A percentile compares a stretch with the other conserved stretches of the same genome.
Conservation (phyloP, 495 filamentous ascomycete genomes). For the Umbilicaria muhlenbergii region DNA sequence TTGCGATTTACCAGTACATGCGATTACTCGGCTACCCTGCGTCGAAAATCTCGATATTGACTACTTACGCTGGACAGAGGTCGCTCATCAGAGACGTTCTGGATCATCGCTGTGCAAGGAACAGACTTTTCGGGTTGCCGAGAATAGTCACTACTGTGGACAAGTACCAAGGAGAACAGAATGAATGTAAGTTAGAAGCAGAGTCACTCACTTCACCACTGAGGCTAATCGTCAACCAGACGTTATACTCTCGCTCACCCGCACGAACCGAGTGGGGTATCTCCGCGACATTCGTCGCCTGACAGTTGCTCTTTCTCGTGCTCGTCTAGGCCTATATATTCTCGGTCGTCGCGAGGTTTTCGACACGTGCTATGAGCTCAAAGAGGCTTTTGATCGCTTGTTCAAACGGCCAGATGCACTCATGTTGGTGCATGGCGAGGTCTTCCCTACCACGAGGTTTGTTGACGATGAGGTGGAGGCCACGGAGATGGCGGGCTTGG, state of each 20-base stretch:
- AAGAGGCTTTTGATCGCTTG: constrained; percentile 64
- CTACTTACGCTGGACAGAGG: constrained; percentile 89
- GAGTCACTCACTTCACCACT: constrained; percentile 1
- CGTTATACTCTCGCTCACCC: constrained; percentile 79
- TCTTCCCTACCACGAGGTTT: constrained; percentile 56
- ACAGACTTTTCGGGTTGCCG: constrained; percentile 77
- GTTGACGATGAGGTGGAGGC: constrained; percentile 41
- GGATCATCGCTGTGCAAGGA: constrained; percentile 67
- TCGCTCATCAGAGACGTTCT: constrained; percentile 85
- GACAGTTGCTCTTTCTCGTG: constrained; percentile 91
- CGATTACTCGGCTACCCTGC: constrained; percentile 91
- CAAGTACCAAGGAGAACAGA: constrained; percentile 98
- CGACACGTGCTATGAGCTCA: constrained; percentile 73
- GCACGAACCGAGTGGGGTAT: constrained; percentile 83
- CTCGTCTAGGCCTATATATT: constrained; percentile 82
- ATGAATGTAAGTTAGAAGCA: constrained; percentile 62
- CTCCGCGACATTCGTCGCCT: constrained; percentile 85
- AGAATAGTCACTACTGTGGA: constrained; percentile 88
- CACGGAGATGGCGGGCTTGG: constrained; percentile 68
- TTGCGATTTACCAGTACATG: constrained; percentile 96
- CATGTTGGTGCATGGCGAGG: constrained; percentile 64
- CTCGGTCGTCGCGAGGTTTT: constrained; percentile 84
- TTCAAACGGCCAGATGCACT: constrained; percentile 60
- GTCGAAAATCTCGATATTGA: constrained; percentile 74
- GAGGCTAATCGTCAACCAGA: constrained; percentile 33